Evolutionary conservation across 768 basidiomycete genomes (phyloP).

Genomic region (Leucogyrophana mollusca): DNA sequence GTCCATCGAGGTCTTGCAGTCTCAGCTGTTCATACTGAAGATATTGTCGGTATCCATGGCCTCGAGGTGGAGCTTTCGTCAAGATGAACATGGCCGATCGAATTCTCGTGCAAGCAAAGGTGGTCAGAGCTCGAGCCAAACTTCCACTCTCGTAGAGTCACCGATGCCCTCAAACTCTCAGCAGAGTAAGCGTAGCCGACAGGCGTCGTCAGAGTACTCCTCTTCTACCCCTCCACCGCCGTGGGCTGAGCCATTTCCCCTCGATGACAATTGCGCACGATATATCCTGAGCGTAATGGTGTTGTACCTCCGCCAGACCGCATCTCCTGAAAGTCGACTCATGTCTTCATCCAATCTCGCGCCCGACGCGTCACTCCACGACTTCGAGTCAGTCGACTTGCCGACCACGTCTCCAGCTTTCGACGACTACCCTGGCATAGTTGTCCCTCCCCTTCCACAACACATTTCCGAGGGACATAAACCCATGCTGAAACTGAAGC

Average conservation of each 20-base stretch:
- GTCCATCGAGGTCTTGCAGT: constrained; percentile 76
- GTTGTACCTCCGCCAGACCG: constrained; percentile 74
- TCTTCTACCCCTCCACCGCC: constrained; percentile 33
- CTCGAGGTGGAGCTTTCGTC: constrained; percentile 62
- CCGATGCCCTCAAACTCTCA: constrained; percentile 31
- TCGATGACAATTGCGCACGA: constrained; percentile 80
- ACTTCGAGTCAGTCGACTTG: constrained; percentile 62
- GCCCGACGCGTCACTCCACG: constrained; percentile 65
- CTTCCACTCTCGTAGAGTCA: constrained; percentile 29
- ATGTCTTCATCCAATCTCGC: constrained; percentile 61
- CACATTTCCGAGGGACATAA: constrained; percentile 39
- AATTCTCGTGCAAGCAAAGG: constrained; percentile 43
- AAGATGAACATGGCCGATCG: constrained; percentile 39
- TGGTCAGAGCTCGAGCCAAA: constrained; percentile 28
- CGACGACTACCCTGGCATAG: constrained; percentile 16
- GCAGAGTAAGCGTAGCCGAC: constrained; percentile 28
- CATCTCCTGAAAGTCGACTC: constrained; percentile 51
- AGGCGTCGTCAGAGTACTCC: constrained; percentile 41
- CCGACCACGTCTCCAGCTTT: constrained; percentile 23
- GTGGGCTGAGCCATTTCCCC: constrained; percentile 65
- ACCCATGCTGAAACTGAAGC: constrained; percentile 32
- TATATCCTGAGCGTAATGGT: constrained; percentile 84
- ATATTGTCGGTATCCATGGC: constrained; percentile 77
- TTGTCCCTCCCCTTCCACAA: constrained; percentile 31
- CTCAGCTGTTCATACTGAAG: constrained; percentile 83